Evolutionary conservation across 2,329 filamentous ascomycete species (phyloP).

Genomic region (Verticillium zaregamsianum): DNA sequence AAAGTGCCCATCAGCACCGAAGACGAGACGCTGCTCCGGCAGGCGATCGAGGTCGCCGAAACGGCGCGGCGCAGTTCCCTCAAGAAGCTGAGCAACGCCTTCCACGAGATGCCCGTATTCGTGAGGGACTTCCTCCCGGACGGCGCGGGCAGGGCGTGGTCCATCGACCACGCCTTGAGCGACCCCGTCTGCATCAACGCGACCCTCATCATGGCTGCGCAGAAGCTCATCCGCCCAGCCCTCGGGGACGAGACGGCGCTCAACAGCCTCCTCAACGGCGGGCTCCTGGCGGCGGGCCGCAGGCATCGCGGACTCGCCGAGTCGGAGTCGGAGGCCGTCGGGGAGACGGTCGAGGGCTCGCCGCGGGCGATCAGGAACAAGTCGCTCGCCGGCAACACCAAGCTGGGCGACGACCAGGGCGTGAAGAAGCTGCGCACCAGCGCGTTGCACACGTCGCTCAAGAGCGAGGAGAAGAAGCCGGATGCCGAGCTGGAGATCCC

Average conservation of each 20-base stretch:
- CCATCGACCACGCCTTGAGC: constrained; percentile 53
- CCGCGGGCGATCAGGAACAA: constrained; percentile 3
- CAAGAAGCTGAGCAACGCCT: constrained; percentile 63
- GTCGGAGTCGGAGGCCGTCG: constrained; percentile 11
- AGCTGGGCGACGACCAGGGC: constrained; percentile 30
- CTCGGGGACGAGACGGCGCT: constrained; percentile 38
- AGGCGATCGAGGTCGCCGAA: constrained; percentile 64
- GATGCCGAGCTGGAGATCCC: constrained; percentile 24
- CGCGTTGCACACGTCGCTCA: constrained; percentile 18
- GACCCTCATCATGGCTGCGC: constrained; percentile 46
- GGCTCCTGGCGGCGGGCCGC: constrained; percentile 25
- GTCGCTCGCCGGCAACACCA: constrained; percentile 38
- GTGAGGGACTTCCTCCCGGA: constrained; percentile 60
- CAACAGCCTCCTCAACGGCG: constrained; percentile 42
- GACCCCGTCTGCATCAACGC: constrained; percentile 47
- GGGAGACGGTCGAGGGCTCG: background rate
- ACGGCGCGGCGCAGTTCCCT: constrained; percentile 54
- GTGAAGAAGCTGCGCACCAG: constrained; percentile 27
- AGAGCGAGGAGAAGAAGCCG: constrained; percentile 15
- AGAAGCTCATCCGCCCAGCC: constrained; percentile 46
- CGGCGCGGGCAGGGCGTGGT: constrained; percentile 59
- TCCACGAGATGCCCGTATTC: constrained; percentile 75
- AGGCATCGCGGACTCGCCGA: constrained; percentile 28
- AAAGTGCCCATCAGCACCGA: constrained; percentile 52
- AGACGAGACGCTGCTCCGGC: constrained; percentile 56